These are phyloP conservation scores for Prunus kanzakura DNA, from an alignment of 306 rosid species.

Conservation along the genomic window DNA sequence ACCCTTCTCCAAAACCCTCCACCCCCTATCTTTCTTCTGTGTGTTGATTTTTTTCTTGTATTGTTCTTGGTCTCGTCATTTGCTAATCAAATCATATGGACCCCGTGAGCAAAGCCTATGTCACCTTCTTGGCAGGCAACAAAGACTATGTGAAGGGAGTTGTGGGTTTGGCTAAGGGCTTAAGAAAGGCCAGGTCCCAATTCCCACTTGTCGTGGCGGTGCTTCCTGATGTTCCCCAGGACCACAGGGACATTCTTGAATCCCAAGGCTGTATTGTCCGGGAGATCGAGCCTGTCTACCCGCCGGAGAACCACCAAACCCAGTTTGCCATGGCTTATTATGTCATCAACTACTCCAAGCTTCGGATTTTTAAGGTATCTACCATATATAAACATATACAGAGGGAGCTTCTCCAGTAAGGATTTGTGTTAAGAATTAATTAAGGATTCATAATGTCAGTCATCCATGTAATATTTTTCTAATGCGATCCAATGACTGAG, in stretches of 20 bases:
- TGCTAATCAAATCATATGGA: too few species aligned
- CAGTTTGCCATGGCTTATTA: constrained; percentile 14
- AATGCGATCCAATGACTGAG: too few species aligned
- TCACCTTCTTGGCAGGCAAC: constrained; percentile 7
- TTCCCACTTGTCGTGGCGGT: constrained; percentile 11
- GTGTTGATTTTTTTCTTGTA: too few species aligned
- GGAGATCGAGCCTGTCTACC: constrained; percentile 8
- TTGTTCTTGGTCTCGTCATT: too few species aligned
- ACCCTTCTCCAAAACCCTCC: neutral
- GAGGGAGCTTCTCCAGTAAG: too few species aligned
- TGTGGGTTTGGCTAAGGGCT: constrained; percentile 15
- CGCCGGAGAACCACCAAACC: neutral
- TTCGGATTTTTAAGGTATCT: neutral
- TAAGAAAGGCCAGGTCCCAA: neutral
- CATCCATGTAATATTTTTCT: too few species aligned
- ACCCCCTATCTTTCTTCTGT: neutral
- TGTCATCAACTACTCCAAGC: constrained; percentile 12
- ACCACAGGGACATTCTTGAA: neutral
- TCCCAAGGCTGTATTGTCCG: constrained; percentile 14
- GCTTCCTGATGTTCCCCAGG: constrained; percentile 5
- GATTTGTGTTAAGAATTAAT: too few species aligned
- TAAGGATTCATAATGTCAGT: too few species aligned
- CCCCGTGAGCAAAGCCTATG: neutral
- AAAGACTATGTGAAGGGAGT: constrained; percentile 14
- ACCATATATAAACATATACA: too few species aligned